phyloP scores from a whole-genome alignment of 2,329 filamentous ascomycete species.

The Alternaria viburni region DNA sequence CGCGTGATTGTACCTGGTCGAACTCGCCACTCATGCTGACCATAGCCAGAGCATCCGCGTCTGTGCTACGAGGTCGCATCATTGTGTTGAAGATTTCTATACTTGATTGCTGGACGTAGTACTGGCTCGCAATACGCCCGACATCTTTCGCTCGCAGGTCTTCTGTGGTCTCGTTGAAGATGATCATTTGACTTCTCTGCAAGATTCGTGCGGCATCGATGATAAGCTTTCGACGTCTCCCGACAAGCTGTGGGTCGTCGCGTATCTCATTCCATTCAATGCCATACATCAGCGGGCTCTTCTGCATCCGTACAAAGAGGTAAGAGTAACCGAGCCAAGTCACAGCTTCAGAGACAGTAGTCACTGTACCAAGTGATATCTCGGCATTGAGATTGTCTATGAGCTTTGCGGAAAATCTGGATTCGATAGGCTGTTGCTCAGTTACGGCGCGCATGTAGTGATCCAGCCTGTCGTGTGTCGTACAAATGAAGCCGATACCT shows the following conservation, averaged over 20 bases:
- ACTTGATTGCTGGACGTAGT: slow-evolving; percentile 90
- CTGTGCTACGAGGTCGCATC: slow-evolving; percentile 85
- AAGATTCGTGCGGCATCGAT: slow-evolving; percentile 87
- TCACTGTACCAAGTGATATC: slow-evolving; percentile 91
- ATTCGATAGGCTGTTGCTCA: slow-evolving; percentile 95
- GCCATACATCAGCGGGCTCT: slow-evolving; percentile 88
- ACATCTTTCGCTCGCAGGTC: slow-evolving; percentile 94
- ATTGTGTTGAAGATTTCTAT: slow-evolving; percentile 95
- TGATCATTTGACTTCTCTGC: slow-evolving; percentile 97
- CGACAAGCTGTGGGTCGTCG: slow-evolving; percentile 86
- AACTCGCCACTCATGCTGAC: slow-evolving; percentile 98
- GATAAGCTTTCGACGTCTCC: slow-evolving; percentile 81
- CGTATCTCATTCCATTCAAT: slow-evolving; percentile 92
- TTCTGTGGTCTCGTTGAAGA: slow-evolving; percentile 94
- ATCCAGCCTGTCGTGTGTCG: slow-evolving; percentile 87
- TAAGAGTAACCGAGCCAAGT: slow-evolving; percentile 99
- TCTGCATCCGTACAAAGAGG: slow-evolving; percentile 93
- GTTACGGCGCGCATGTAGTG: slow-evolving; percentile 95
- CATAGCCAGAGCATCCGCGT: slow-evolving; percentile 94
- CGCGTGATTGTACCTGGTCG: slow-evolving; percentile 92
- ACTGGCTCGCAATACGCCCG: slow-evolving; percentile 95
- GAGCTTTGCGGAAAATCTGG: slow-evolving; percentile 89
- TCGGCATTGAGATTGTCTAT: slow-evolving; percentile 98
- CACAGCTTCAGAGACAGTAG: slow-evolving; percentile 89
- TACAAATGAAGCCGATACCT: slow-evolving; percentile 98